Evolutionary conservation across 768 basidiomycete genomes (phyloP).

Genomic region (Agaricus blazei): DNA sequence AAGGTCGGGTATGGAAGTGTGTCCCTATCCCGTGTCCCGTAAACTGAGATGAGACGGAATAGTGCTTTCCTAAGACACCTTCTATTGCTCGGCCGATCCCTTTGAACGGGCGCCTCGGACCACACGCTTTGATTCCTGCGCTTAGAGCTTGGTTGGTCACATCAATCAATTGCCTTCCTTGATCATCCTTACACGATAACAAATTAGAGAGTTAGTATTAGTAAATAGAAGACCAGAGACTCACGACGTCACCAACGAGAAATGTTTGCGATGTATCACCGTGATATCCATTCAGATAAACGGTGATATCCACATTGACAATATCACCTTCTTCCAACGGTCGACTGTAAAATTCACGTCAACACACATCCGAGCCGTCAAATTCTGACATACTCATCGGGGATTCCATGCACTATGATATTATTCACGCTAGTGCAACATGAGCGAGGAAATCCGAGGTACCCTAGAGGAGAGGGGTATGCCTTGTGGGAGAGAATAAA

Average conservation of each 20-base stretch:
- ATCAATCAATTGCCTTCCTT: slow-evolving; percentile 59
- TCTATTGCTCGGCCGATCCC: slow-evolving; percentile 72
- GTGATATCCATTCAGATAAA: slow-evolving; percentile 80
- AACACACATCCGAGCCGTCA: neutral
- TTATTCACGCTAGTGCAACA: slow-evolving; percentile 91
- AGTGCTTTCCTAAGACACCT: slow-evolving; percentile 36
- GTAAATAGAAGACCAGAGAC: slow-evolving; percentile 7
- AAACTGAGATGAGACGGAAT: slow-evolving; percentile 67
- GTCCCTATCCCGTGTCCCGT: slow-evolving; percentile 86
- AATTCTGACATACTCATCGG: slow-evolving; percentile 64
- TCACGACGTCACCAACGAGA: slow-evolving; percentile 73
- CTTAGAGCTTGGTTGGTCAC: slow-evolving; percentile 62
- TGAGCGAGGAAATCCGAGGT: slow-evolving; percentile 70
- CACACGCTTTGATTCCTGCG: slow-evolving; percentile 69
- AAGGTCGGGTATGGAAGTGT: slow-evolving; percentile 76
- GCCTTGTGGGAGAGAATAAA: slow-evolving; percentile 64
- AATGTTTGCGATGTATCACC: slow-evolving; percentile 89
- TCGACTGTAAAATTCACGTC: slow-evolving; percentile 42
- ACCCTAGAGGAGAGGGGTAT: slow-evolving; percentile 84
- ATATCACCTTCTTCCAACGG: slow-evolving; percentile 80
- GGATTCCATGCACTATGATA: slow-evolving; percentile 82
- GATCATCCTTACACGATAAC: slow-evolving; percentile 50
- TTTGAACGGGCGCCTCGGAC: slow-evolving; percentile 63
- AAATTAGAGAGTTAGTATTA: neutral
- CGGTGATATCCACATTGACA: slow-evolving; percentile 83